Conservation (phyloP, 2,329 filamentous ascomycete genomes). For the Aureobasidium lini region DNA sequence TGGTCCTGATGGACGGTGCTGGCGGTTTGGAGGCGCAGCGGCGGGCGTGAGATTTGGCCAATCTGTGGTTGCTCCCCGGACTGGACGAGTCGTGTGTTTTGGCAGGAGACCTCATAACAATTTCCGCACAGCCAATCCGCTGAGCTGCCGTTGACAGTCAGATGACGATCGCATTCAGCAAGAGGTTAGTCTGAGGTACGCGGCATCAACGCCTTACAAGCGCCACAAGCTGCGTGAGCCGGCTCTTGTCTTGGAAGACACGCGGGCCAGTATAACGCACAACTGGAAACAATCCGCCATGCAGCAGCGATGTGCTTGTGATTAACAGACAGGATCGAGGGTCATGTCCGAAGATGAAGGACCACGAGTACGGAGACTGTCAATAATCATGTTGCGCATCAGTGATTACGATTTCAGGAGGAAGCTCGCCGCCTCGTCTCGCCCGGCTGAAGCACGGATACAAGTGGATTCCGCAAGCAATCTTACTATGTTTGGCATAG, state of each 20-base stretch:
- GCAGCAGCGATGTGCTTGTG: background rate
- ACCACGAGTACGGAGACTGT: background rate
- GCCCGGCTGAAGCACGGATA: conserved; percentile 6
- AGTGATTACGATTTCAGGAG: conserved; percentile 6
- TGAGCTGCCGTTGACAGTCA: conserved; percentile 5
- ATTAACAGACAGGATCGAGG: background rate
- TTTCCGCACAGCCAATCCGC: conserved; percentile 4
- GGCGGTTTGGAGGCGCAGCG: conserved; percentile 8
- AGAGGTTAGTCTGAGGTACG: background rate
- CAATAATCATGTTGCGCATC: conserved; percentile 3
- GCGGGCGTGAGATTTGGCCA: conserved; percentile 10
- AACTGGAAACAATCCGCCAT: background rate
- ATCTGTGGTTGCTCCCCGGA: conserved; percentile 12
- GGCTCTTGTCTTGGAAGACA: conserved; percentile 9
- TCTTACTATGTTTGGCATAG: conserved; percentile 13
- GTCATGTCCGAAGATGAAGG: conserved; percentile 4
- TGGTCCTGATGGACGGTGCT: background rate
- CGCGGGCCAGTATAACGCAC: conserved; percentile 10
- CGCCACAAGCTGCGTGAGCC: conserved; percentile 3
- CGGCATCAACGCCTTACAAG: conserved; percentile 5
- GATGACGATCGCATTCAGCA: conserved; percentile 3
- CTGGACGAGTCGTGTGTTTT: conserved; percentile 2
- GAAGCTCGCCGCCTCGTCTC: background rate
- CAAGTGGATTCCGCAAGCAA: background rate
- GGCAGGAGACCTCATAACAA: background rate